Base-by-base conservation (phyloP, 257 asterid genomes). In the Fraxinus cuspidata region DNA sequence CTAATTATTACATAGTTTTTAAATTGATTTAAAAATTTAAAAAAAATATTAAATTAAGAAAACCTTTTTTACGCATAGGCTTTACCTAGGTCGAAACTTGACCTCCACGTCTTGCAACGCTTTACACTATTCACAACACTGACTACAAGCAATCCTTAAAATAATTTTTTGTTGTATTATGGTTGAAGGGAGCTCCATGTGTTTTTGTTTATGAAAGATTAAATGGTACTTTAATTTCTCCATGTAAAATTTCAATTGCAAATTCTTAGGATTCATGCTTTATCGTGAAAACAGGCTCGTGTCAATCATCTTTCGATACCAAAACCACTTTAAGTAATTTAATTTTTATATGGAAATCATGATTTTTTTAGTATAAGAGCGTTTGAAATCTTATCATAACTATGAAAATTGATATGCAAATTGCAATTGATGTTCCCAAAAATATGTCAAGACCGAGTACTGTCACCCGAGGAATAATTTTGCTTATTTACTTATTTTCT, bases 151-250 rank as follows among this genome's bases (percentile, higher is more conserved):
- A 73, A 78, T 81, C 37, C 77, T 70, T 77, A 56, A 64, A 68
- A 68, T 77, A 6, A 79, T 70, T 70, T 72, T 37, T 77, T 63
- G n/a, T 31, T 71, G 65, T 44, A 76, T 79, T 82, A 69, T 75
- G 65, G 85, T 85, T 80, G 79, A 85, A 80, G 84, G 81, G 75
- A 83, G 73, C 81, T 76, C 82, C 91, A 83, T 86, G 88, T 81
- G 87, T 70, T 77, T 13, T 58, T 73, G 63, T 47, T 78, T 31
- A 77, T 56, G 76, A 74, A 71, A 72, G 63, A 31, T 73, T 71
- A 72, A 76, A 40, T 68, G 10, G 18, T 29, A 38, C 18, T 74
- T 25, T 69, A 71, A 76, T 68, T 71, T 65, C 60, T 72, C 28
- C 42, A 60, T 29, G 74, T 4, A 5, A 37, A 71, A 25, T 47